A percentile compares a stretch with the other conserved stretches of the same genome.
These are phyloP conservation scores for Chaetomium fimeti DNA, from an alignment of 495 filamentous ascomycete species.

Conservation along the genomic window DNA sequence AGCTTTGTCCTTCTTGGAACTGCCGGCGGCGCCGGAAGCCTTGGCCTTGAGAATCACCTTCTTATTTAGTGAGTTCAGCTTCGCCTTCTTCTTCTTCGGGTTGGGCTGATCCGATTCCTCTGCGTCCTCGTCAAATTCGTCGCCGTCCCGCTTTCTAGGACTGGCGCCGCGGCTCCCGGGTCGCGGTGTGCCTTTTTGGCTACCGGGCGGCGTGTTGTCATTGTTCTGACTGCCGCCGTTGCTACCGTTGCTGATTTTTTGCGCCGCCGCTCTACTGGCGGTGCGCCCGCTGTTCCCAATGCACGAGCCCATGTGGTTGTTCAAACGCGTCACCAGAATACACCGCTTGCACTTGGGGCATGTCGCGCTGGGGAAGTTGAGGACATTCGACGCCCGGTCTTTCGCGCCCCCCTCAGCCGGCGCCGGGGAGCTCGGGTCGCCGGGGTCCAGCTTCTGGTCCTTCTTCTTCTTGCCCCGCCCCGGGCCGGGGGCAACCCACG, in stretches of 20 bases:
- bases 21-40: constrained; percentile 23
- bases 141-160: constrained; percentile 52
- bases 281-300: constrained; percentile 72
- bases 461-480: constrained; percentile 61
- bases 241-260: constrained; percentile 54
- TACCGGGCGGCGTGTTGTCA: constrained; percentile 55
- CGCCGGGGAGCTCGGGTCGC: constrained; percentile 44
- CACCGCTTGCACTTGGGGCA: constrained; percentile 56
- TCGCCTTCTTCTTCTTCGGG: constrained; percentile 55
- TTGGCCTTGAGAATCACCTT: constrained; percentile 53
- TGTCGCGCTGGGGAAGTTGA: constrained; percentile 62
- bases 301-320: constrained; percentile 79
- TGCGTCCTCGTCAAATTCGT: constrained; percentile 51
- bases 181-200: constrained; percentile 60
- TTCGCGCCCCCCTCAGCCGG: constrained; percentile 51
- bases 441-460: constrained; percentile 55
- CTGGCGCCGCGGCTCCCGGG: constrained; percentile 48
- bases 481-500: constrained; percentile 56
- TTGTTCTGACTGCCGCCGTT: constrained; percentile 49
- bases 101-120: constrained; percentile 49
- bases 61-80: constrained; percentile 41
- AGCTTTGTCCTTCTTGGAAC: constrained; percentile 48
- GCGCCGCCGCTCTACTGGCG: constrained; percentile 58
- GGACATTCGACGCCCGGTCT: constrained; percentile 51
- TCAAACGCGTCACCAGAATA: constrained; percentile 55